Evolutionary conservation across 2,329 filamentous ascomycete genomes (phyloP).

Genomic region (Pestalotiopsis sp.): DNA sequence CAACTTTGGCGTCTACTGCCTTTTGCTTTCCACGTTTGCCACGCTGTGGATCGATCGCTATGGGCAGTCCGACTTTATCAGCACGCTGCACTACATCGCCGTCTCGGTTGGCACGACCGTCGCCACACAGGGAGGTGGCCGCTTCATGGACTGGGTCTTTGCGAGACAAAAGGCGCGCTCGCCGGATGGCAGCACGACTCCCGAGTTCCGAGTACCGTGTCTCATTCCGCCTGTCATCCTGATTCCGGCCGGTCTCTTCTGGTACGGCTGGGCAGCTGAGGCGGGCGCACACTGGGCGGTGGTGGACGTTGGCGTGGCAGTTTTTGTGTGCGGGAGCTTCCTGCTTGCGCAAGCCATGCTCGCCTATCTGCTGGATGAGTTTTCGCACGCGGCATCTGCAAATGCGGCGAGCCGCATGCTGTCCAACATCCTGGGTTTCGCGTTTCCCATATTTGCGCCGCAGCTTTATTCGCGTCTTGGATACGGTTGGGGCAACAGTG

Average conservation of each 20-base stretch:
- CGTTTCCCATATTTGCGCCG: constrained; percentile 58
- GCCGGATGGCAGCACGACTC: background rate
- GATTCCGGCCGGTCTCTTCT: constrained; percentile 23
- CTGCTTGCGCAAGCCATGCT: background rate
- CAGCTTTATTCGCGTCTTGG: constrained; percentile 34
- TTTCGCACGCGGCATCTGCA: constrained; percentile 15
- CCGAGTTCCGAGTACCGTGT: background rate
- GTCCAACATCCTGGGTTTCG: constrained; percentile 51
- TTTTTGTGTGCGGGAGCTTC: constrained; percentile 21
- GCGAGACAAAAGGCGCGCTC: constrained; percentile 15
- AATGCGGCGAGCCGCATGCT: constrained; percentile 7
- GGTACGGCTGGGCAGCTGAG: constrained; percentile 50
- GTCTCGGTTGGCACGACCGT: constrained; percentile 46
- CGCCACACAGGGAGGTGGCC: constrained; percentile 37
- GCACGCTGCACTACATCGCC: constrained; percentile 54
- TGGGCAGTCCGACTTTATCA: constrained; percentile 41
- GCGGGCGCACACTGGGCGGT: constrained; percentile 56
- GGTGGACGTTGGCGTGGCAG: constrained; percentile 59
- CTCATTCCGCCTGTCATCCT: constrained; percentile 16
- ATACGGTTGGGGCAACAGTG: constrained; percentile 48
- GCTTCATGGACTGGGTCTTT: constrained; percentile 41
- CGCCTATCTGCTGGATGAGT: constrained; percentile 7
- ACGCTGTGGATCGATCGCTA: constrained; percentile 49
- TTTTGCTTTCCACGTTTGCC: constrained; percentile 57
- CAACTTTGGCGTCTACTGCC: constrained; percentile 52